Conservation (phyloP, 257 asterid genomes). For the Penstemon davidsonii region DNA sequence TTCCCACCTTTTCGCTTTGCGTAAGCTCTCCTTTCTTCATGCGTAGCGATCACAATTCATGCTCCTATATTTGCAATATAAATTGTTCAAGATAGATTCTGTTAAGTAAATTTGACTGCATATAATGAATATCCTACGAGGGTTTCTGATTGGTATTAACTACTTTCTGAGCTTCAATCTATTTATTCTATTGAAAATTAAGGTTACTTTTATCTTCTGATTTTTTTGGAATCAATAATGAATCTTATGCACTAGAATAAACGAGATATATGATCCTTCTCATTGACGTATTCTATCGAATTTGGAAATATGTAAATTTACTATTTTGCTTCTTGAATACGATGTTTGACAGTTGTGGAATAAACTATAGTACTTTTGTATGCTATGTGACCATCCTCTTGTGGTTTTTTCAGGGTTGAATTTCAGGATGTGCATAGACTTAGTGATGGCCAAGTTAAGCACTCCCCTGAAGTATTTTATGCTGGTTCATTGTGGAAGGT, state of each 20-base stretch:
- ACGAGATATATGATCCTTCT: background rate
- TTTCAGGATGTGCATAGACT: conserved; percentile 92
- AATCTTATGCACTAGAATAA: conserved; percentile 1
- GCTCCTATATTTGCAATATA: background rate
- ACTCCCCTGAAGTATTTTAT: conserved; percentile 87
- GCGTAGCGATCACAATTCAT: conserved; percentile 14
- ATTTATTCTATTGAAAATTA: background rate
- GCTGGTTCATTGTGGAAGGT: conserved; percentile 99
- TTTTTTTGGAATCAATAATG: conserved; percentile 11
- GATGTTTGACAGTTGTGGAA: conserved; percentile 7
- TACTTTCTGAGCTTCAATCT: conserved; percentile 3
- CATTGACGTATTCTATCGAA: conserved; percentile 15
- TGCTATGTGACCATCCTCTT: conserved; percentile 27
- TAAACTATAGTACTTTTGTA: conserved; percentile 3
- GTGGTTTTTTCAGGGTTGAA: conserved; percentile 69
- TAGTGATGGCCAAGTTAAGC: conserved; percentile 91
- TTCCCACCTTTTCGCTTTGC: conserved; percentile 96
- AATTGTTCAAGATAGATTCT: background rate
- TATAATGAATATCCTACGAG: conserved; percentile 10
- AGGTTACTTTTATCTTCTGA: conserved; percentile 4
- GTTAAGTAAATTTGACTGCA: conserved; percentile 21
- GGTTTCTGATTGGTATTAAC: conserved; percentile 12
- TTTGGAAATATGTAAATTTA: conserved; percentile 12
- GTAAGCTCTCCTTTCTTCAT: conserved; percentile 55
- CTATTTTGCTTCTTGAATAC: conserved; percentile 16